Evolutionary conservation across 805 yeast species (phyloP).

Genomic region (Candida stauntonica): DNA sequence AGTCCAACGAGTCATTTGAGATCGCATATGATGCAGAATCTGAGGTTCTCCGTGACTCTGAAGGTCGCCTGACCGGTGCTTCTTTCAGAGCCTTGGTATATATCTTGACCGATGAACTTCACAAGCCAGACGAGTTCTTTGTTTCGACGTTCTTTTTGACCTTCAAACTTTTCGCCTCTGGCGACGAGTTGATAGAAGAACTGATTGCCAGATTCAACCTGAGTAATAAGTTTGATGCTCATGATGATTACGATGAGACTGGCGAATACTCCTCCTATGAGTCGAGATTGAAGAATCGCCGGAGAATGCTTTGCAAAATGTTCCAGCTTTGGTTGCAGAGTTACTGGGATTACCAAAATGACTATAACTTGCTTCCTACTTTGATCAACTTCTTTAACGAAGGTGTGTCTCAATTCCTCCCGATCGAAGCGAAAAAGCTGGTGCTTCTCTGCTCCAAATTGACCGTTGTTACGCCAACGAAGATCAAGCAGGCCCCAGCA

Average conservation of each 20-base stretch:
- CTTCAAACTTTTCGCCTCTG: constrained; percentile 65
- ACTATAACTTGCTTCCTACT: constrained; percentile 59
- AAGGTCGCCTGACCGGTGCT: constrained; percentile 58
- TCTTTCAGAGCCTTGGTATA: constrained; percentile 65
- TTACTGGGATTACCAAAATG: constrained; percentile 71
- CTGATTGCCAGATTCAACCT: constrained; percentile 63
- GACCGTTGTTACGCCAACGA: constrained; percentile 50
- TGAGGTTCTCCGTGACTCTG: constrained; percentile 49
- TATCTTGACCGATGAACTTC: constrained; percentile 59
- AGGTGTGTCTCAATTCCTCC: constrained; percentile 56
- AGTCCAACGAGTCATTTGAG: constrained; percentile 17
- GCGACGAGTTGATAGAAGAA: constrained; percentile 63
- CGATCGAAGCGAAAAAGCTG: constrained; percentile 59
- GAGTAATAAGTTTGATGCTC: constrained; percentile 30
- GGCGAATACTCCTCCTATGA: constrained; percentile 35
- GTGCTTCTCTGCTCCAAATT: constrained; percentile 60
- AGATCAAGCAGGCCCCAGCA: constrained; percentile 28
- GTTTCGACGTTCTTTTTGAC: constrained; percentile 73
- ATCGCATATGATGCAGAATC: constrained; percentile 23
- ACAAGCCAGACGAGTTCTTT: constrained; percentile 62
- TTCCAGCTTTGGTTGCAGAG: constrained; percentile 86
- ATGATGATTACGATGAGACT: constrained; percentile 31
- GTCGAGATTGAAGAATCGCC: constrained; percentile 47
- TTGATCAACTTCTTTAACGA: constrained; percentile 77
- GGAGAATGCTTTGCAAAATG: constrained; percentile 62